Percentiles rank a stretch among this genome's conserved stretches.
Conservation (phyloP, 495 filamentous ascomycete genomes). For the Parathielavia hyrcaniae region DNA sequence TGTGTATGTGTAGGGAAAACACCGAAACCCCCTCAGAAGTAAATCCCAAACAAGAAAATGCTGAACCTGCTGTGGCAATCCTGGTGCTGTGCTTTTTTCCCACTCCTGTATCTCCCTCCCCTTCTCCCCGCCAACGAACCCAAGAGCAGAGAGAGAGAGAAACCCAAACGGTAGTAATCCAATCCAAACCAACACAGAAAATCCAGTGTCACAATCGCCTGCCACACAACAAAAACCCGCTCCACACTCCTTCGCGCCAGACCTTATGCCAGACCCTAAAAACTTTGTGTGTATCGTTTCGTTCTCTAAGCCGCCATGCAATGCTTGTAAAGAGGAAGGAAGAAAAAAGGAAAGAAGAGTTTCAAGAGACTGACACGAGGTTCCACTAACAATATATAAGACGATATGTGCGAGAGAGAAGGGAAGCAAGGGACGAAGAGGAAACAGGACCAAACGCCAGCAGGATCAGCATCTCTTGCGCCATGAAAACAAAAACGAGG, state of each 20-base stretch:
- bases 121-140: background rate
- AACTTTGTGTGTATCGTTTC: constrained; percentile 27
- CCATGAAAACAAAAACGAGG: constrained; percentile 13
- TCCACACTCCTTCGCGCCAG: constrained; percentile 6
- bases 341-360: constrained; percentile 8
- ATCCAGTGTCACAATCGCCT: constrained; percentile 25
- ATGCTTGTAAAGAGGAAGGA: constrained; percentile 24
- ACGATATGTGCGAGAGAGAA: constrained; percentile 12
- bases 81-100: constrained; percentile 16
- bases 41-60: constrained; percentile 15
- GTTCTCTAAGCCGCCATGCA: constrained; percentile 31
- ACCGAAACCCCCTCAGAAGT: constrained; percentile 8
- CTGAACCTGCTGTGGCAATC: constrained; percentile 24
- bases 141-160: constrained; percentile 2
- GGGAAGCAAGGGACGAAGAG: too few relatives aligned
- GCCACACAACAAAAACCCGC: background rate
- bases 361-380: background rate
- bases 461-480: constrained; percentile 29
- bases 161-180: constrained; percentile 18
- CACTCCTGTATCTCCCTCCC: background rate
- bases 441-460: constrained; percentile 22
- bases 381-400: constrained; percentile 16
- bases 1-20: constrained; percentile 3
- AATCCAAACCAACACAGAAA: constrained; percentile 23
- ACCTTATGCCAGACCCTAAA: constrained; percentile 6